phyloP scores from a whole-genome alignment of 805 yeast genomes.

The Teunomyces atbi region DNA sequence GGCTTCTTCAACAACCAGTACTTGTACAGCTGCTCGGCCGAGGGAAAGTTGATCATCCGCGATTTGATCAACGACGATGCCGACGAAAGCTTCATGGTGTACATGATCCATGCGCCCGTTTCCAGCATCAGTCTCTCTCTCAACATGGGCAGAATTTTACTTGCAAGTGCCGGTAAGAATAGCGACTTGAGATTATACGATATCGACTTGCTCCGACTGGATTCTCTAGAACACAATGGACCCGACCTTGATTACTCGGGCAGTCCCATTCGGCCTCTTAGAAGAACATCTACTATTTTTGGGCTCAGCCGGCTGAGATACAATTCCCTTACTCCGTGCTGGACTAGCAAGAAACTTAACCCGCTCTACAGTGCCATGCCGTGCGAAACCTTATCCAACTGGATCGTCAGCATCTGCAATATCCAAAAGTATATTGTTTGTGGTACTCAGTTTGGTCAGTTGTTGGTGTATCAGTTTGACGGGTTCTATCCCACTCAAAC shows the following conservation, averaged over 20 bases:
- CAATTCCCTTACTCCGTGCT: constrained; percentile 14
- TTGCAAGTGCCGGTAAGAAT: constrained; percentile 27
- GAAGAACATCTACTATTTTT: constrained; percentile 6
- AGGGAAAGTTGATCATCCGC: constrained; percentile 34
- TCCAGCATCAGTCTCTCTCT: constrained; percentile 17
- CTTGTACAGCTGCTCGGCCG: constrained; percentile 31
- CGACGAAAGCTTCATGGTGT: constrained; percentile 25
- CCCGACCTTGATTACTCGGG: not conserved
- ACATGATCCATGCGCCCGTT: constrained; percentile 24
- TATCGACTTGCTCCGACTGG: constrained; percentile 12
- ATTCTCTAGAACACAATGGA: not conserved
- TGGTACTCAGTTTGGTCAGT: constrained; percentile 33
- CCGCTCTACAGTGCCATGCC: constrained; percentile 10
- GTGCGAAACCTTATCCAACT: constrained; percentile 13
- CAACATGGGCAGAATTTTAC: constrained; percentile 12
- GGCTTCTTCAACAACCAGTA: constrained; percentile 27
- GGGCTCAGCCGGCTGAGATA: constrained; percentile 4
- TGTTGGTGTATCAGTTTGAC: constrained; percentile 18
- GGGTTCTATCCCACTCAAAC: constrained; percentile 14
- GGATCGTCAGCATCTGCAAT: constrained; percentile 24
- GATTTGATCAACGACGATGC: constrained; percentile 38
- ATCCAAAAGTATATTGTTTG: constrained; percentile 16
- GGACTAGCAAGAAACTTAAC: not conserved
- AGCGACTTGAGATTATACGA: constrained; percentile 27
- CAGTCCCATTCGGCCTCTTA: constrained; percentile 4